Base-by-base conservation (phyloP, 2,329 filamentous ascomycete species). In the Phaeosphaeria sp. region DNA sequence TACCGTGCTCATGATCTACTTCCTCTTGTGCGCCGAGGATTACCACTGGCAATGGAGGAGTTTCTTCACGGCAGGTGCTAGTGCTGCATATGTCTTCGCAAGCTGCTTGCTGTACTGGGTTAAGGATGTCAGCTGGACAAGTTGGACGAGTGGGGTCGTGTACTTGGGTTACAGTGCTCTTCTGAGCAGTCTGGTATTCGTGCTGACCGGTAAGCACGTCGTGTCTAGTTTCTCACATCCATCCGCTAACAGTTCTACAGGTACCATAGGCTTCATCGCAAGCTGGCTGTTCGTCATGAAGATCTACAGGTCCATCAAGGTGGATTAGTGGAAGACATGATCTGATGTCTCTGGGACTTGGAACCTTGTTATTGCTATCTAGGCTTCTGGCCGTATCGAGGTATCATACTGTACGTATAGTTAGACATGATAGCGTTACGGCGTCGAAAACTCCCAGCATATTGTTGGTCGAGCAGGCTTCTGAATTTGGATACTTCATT, bases 31-130 rank as follows among this genome's bases (percentile, higher is more conserved):
- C 74, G 89, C 92, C 0, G 95, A 99, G 80, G 95, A 99, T 79
- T 99, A 99, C 80, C 91, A 97, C 77, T 99, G 95, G 95, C 95
- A 98, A 71, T 99, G 95, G 95, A 88, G 95, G 51, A 89, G 93
- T 6, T 99, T 99, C 81, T 85, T 92, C 58, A 94, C 92, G 2
- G 93, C 93, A 0, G 95, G 95, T 57, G 94, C 93, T 73, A 96
- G 91, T 51, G 93, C 93, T 1, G 86, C 87, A 15, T 99, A 98
- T 75, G 93, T 99, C 46, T 98, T 98, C 77, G 80, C 91, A 40
- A 96, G 97, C 77, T 93, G 93, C 52, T 79, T 99, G 66, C 84
- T 97, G 52, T 98, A 97, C 80, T 95, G 95, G 86, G 81, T 93
- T 36, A 93, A 91, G 70, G 93, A 94, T 76, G 83, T 98, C 57